phyloP scores from a whole-genome alignment of 2,329 filamentous ascomycete species.

The Clonostachys rosea region DNA sequence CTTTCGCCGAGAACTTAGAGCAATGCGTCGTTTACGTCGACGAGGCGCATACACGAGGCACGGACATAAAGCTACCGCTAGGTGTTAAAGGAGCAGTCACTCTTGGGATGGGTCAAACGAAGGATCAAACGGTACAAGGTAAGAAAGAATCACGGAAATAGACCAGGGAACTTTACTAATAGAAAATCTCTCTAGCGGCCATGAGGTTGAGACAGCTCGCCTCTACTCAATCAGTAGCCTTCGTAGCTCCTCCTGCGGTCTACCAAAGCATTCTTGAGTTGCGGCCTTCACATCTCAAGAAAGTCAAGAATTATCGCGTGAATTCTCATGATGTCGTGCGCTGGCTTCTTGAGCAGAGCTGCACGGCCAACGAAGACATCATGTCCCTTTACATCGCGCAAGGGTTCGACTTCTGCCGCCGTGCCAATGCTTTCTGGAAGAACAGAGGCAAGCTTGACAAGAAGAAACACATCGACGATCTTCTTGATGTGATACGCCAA shows the following conservation, averaged over 20 bases:
- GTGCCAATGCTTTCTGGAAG: conserved; percentile 39
- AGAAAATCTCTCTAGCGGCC: conserved; percentile 36
- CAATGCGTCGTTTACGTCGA: conserved; percentile 54
- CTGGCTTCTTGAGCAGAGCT: conserved; percentile 64
- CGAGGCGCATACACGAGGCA: conserved; percentile 56
- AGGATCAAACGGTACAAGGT: conserved; percentile 59
- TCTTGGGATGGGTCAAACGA: conserved; percentile 50
- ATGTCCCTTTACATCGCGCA: conserved; percentile 55
- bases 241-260: conserved; percentile 56
- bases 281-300: conserved; percentile 1
- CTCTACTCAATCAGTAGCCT: conserved; percentile 48
- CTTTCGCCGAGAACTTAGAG: conserved; percentile 46
- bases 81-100: conserved; percentile 47
- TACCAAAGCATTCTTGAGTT: conserved; percentile 54
- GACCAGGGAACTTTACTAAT: neutral
- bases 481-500: conserved; percentile 19
- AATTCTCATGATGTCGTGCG: conserved; percentile 22
- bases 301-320: neutral
- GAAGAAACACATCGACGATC: conserved; percentile 20
- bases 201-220: conserved; percentile 60
- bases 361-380: conserved; percentile 52
- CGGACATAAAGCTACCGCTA: conserved; percentile 49
- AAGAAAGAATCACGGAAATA: conserved; percentile 5
- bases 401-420: conserved; percentile 54
- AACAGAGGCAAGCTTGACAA: conserved; percentile 17